These are phyloP conservation scores for Malus hybrid DNA, from an alignment of 331 rosid species.

Conservation along the genomic window DNA sequence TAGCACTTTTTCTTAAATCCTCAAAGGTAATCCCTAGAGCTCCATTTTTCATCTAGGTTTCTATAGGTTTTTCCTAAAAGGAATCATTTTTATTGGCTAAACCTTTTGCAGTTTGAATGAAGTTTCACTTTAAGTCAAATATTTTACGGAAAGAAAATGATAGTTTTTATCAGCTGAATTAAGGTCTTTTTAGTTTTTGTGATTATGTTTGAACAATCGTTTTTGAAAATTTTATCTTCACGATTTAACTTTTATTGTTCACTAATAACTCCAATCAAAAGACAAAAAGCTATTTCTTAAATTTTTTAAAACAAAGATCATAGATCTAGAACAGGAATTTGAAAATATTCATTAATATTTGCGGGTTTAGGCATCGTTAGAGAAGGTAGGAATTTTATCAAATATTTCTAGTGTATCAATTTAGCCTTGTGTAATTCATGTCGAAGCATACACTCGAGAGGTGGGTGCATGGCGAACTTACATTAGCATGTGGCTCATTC, in stretches of 20 bases:
- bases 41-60: too few relatives aligned
- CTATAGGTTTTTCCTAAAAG: neutral
- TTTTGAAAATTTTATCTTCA: too few relatives aligned
- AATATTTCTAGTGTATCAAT: neutral
- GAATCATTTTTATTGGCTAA: neutral
- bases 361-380: neutral
- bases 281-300: neutral
- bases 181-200: rapidly evolving
- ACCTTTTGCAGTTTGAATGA: neutral
- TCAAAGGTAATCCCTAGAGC: too few relatives aligned
- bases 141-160: rapidly evolving
- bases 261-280: too few relatives aligned
- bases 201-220: too few relatives aligned
- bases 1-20: too few relatives aligned
- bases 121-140: too few relatives aligned
- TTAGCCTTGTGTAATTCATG: neutral
- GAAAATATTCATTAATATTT: too few relatives aligned
- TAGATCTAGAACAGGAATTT: neutral
- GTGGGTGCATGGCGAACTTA: rapidly evolving
- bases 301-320: neutral
- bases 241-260: neutral
- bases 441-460: rapidly evolving
- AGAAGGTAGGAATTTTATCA: neutral
- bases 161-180: too few relatives aligned
- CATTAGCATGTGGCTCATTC: neutral